Percentiles rank a stretch among this genome's conserved stretches.
Conservation (phyloP, 164 flowering plant genomes). For the Berberis thunbergii region DNA sequence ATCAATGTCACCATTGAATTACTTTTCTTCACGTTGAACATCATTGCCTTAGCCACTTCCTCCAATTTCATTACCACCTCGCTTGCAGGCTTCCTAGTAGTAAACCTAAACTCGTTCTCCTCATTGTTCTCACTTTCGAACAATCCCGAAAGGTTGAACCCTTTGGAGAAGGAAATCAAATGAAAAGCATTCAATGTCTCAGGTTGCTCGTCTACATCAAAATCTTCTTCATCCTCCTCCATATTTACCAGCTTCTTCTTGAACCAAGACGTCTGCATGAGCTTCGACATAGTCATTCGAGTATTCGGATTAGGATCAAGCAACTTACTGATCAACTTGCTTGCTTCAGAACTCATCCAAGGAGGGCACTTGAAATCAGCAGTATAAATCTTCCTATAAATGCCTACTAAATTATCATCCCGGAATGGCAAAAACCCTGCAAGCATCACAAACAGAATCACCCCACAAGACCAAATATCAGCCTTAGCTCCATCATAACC, state of each 20-base stretch:
- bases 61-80: slow-evolving; percentile 42
- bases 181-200: slow-evolving; percentile 51
- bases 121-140: slow-evolving; percentile 39
- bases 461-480: slow-evolving; percentile 58
- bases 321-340: slow-evolving; percentile 30
- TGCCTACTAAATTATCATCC: slow-evolving; percentile 42
- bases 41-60: slow-evolving; percentile 31
- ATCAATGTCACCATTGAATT: slow-evolving; percentile 31
- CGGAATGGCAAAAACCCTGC: slow-evolving; percentile 52
- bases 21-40: slow-evolving; percentile 34
- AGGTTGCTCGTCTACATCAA: slow-evolving; percentile 6
- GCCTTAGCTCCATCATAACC: slow-evolving; percentile 58
- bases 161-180: slow-evolving; percentile 40
- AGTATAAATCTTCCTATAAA: slow-evolving; percentile 45
- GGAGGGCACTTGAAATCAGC: slow-evolving; percentile 57
- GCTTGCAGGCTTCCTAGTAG: slow-evolving; percentile 37
- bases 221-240: not conserved
- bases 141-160: slow-evolving; percentile 46
- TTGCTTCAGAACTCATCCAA: slow-evolving; percentile 44
- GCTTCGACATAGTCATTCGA: slow-evolving; percentile 29
- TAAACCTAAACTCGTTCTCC: slow-evolving; percentile 37
- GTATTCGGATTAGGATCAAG: slow-evolving; percentile 43
- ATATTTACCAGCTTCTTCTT: slow-evolving; percentile 26
- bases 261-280: slow-evolving; percentile 47
- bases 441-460: slow-evolving; percentile 39